Evolutionary conservation across 306 rosid species (phyloP), one percentile per base, ranked within the genome.

Genomic region (Dalbergia cultrata): DNA sequence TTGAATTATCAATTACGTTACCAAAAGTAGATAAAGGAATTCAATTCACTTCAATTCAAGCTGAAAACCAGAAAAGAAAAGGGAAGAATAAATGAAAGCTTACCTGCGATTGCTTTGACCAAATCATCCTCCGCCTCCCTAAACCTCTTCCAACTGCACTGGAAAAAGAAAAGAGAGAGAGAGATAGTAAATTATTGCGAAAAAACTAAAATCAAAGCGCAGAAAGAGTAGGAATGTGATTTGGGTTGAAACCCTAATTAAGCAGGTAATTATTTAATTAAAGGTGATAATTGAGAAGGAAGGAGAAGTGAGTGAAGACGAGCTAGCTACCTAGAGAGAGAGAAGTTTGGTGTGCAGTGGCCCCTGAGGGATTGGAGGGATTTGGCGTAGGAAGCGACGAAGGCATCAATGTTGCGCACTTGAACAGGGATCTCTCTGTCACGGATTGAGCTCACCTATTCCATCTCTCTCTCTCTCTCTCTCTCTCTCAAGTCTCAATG

Each of bases 41-140:
- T 56, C 33, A 81, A 81, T 70, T 56, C 33, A 81, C 78, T 70
- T 54, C 44, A 81, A 81, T 70, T 54, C 34, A 1, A 56, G n/a
- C 58, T 44, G 31, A 73, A 81, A 62, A 31, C 77, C 12, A 18
- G 4, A 56, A 12, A 13, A 49, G 1, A 49, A 13, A 4, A 56
- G 33, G 3, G 52, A 67, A 5, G 31, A 67, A 44, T 11, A 14
- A 54, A 56, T 4, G 54, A 14, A 49, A 49, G 16, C 5, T 49
- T 34, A 91, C 98, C 98, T 81, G 96, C 91, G 21, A 91, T 81
- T 56, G 97, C 91, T 87, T 88, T 90, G 47, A 93, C 97, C 88
- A 93, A 86, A 37, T 90, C 94, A 86, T 89, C 98, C 80, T 93
- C 99, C 0, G 90, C 88, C 71, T 88, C 89, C 72, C 92, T 89